phyloP scores from a whole-genome alignment of 805 yeast species.

The Grigorovia humatica region DNA sequence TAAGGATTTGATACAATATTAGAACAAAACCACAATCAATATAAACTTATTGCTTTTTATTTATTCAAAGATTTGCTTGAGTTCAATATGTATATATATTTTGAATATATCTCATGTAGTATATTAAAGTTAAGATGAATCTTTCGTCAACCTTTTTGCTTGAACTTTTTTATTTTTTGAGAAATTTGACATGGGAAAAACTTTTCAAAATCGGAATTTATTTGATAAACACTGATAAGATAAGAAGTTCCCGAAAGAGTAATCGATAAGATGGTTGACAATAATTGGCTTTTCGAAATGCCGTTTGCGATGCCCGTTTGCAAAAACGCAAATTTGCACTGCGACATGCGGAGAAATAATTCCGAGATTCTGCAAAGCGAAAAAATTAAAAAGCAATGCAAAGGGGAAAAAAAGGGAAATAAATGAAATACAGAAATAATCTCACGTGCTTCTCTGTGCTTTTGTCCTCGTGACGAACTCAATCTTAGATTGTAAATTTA shows the following conservation, averaged over 20 bases:
- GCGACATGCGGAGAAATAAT: background rate
- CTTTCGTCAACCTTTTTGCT: background rate
- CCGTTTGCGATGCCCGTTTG: background rate
- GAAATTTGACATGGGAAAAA: background rate
- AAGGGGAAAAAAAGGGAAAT: background rate
- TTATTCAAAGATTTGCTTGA: no score
- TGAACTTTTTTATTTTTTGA: no score
- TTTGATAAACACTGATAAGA: background rate
- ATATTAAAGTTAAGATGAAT: no score
- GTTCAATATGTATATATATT: no score
- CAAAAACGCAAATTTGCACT: background rate
- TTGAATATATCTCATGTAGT: no score
- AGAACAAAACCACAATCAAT: no score
- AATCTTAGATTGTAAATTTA: constrained; percentile 35
- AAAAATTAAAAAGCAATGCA: background rate
- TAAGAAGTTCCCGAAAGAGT: background rate
- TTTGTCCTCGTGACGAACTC: constrained; percentile 29
- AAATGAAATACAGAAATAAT: no score
- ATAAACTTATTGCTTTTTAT: no score
- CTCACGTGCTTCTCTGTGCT: background rate
- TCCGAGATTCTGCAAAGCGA: background rate
- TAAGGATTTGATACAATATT: no score
- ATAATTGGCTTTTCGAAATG: background rate
- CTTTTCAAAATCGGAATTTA: background rate
- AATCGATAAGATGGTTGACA: background rate